Percentiles rank a stretch among this genome's conserved stretches.
Conservation (phyloP, 2,329 filamentous ascomycete species). For the Remersonia thermophila region DNA sequence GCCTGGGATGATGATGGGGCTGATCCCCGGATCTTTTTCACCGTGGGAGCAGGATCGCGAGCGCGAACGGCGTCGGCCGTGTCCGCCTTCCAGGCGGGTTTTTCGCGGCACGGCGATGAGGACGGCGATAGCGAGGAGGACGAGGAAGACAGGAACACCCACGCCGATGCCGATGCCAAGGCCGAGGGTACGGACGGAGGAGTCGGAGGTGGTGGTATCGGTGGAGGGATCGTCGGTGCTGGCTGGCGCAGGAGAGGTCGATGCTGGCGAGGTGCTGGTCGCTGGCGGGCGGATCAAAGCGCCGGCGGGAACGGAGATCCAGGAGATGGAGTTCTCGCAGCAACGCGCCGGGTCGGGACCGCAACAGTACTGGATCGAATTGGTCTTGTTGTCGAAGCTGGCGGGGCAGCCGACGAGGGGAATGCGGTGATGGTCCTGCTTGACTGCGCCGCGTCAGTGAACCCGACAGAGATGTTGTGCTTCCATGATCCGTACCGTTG, state of each 20-base stretch:
- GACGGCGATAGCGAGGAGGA: too few relatives aligned
- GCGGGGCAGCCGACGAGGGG: conserved; percentile 10
- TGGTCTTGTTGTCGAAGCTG: conserved; percentile 1
- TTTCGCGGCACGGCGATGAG: too few relatives aligned
- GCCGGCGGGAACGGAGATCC: conserved; percentile 3
- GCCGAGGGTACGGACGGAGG: conserved; percentile 8
- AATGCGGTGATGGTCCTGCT: neutral
- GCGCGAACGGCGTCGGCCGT: too few relatives aligned
- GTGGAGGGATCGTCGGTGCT: conserved; percentile 4
- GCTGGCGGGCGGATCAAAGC: too few relatives aligned
- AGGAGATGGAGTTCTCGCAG: conserved; percentile 3
- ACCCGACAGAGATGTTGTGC: neutral
- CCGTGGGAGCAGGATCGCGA: too few relatives aligned
- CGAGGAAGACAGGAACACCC: conserved; percentile 13
- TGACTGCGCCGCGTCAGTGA: neutral
- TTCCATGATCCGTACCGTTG: neutral
- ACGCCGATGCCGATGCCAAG: conserved; percentile 14
- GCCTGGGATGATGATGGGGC: too few relatives aligned
- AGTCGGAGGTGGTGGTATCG: neutral
- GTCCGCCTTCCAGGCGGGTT: too few relatives aligned
- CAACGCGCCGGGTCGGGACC: conserved; percentile 8
- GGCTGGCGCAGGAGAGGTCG: too few relatives aligned
- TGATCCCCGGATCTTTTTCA: too few relatives aligned
- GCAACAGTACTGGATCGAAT: conserved; percentile 11
- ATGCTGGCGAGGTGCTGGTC: too few relatives aligned